Evolutionary conservation across 805 yeast species (phyloP).

Genomic region (Wickerhamiella vanderwaltii): DNA sequence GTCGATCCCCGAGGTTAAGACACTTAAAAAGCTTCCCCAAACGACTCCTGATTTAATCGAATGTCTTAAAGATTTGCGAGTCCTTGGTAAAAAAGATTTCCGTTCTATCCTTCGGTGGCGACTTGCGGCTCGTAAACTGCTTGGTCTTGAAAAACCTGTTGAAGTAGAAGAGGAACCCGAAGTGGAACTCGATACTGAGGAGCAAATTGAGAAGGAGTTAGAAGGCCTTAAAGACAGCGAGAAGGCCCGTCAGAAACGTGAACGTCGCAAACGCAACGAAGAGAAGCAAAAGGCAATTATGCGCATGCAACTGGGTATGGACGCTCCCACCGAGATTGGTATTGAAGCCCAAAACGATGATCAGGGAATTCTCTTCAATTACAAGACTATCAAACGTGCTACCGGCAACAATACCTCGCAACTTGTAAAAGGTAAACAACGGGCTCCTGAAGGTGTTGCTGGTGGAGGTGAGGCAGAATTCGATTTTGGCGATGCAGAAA

Average conservation of each 20-base stretch:
- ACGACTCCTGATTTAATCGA: constrained; percentile 70
- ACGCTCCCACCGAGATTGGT: constrained; percentile 86
- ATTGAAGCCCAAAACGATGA: constrained; percentile 66
- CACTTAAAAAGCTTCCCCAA: constrained; percentile 56
- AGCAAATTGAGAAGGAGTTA: constrained; percentile 75
- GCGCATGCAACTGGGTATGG: constrained; percentile 93
- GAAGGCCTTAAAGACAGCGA: constrained; percentile 61
- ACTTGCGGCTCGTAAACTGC: constrained; percentile 62
- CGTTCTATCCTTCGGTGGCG: constrained; percentile 78
- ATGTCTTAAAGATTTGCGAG: constrained; percentile 84
- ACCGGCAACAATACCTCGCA: constrained; percentile 59
- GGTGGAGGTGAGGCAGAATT: constrained; percentile 10
- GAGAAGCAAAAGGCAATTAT: constrained; percentile 72
- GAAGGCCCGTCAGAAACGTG: constrained; percentile 58
- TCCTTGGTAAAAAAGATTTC: constrained; percentile 89
- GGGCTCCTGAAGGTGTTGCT: constrained; percentile 28
- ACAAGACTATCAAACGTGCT: constrained; percentile 75
- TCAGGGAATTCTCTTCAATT: constrained; percentile 68
- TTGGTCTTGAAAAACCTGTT: constrained; percentile 53
- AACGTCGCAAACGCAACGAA: constrained; percentile 72
- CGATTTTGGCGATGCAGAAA: constrained; percentile 22
- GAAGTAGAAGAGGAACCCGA: constrained; percentile 42
- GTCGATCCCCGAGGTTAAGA: constrained; percentile 57
- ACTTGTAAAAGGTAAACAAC: constrained; percentile 56
- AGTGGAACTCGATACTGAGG: constrained; percentile 66